Base-by-base conservation (phyloP, 2,329 filamentous ascomycete genomes). In the Fusarium sp. region DNA sequence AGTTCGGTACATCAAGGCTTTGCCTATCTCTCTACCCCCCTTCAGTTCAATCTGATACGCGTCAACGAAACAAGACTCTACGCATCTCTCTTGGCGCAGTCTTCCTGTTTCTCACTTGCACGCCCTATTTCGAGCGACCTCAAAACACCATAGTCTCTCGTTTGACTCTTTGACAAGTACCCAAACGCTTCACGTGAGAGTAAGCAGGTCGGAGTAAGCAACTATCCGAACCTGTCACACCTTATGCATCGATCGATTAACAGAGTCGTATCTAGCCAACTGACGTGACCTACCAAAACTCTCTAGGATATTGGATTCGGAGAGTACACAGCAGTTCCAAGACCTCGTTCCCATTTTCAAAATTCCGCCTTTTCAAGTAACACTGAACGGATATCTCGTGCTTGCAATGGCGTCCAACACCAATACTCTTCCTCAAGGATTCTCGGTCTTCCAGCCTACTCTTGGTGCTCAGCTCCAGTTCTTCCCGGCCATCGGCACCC, bases 391-490 rank as follows among this genome's bases (percentile, higher is more conserved):
- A 69, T 72, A 55, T 45, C 59, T 44, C 50, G 39, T 53, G n/a
- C 44, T 53, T 68, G 69, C 60, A 56, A 83, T 83, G 82, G 47
- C 67, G 41, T 42, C 74, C 42, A 69, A 68, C 39, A 61, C 67
- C 11, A 74, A 77, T 57, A 67, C 69, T 62, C 75, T 83, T 38
- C 81, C 81, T 55, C 80, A 86, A 82, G 88, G 88, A 64, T 90
- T 90, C 81, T 90, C 89, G 68, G 85, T 91, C 80, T 89, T 86
- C 79, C 90, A 92, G 83, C 85, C 88, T 48, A 80, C 84, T 55
- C 83, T 90, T 62, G 90, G 90, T 58, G 85, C 87, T 54, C 82
- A 87, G 69, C 84, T 92, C 64, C 84, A 94, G 82, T 90, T 94
- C 87, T 82, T 91, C 80, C 87, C 94, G 84, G 83, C 91, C 77